Evolutionary conservation across 495 filamentous ascomycete genomes (phyloP).

Genomic region (Aspergillus panamensis): DNA sequence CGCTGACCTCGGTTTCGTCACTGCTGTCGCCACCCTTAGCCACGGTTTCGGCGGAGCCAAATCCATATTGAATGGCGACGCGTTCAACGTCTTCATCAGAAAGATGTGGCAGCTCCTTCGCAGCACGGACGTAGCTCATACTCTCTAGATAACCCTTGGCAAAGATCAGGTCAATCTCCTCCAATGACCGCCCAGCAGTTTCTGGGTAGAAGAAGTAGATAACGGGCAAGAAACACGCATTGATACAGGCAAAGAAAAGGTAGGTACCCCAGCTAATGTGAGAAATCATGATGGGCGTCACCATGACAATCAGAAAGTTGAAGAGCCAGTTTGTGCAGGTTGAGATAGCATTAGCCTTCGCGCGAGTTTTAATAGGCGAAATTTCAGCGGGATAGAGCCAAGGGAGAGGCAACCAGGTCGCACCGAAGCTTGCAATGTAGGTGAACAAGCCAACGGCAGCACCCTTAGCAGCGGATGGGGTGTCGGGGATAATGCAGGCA

Average conservation of each 20-base stretch:
- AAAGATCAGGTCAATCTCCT: neutral
- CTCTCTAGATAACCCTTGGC: neutral
- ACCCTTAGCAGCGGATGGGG: conserved; percentile 52
- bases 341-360: conserved; percentile 64
- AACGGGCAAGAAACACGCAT: conserved; percentile 60
- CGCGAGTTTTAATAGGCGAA: conserved; percentile 62
- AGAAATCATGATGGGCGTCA: conserved; percentile 63
- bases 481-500: conserved; percentile 56
- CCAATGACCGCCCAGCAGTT: conserved; percentile 57
- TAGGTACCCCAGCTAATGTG: conserved; percentile 67
- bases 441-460: conserved; percentile 68
- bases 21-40: neutral
- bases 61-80: conserved; percentile 1
- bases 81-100: neutral
- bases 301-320: conserved; percentile 72
- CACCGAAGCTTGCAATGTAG: conserved; percentile 66
- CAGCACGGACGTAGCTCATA: conserved; percentile 1
- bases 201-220: conserved; percentile 70
- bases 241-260: conserved; percentile 64
- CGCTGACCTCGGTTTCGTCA: too few relatives aligned
- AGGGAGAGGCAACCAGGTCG: conserved; percentile 55
- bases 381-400: conserved; percentile 61
- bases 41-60: neutral
- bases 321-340: conserved; percentile 70
- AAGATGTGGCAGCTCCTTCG: neutral